These are phyloP conservation scores for Trichoderma koningiopsis DNA, from an alignment of 2,329 filamentous ascomycete species.

Conservation along the genomic window DNA sequence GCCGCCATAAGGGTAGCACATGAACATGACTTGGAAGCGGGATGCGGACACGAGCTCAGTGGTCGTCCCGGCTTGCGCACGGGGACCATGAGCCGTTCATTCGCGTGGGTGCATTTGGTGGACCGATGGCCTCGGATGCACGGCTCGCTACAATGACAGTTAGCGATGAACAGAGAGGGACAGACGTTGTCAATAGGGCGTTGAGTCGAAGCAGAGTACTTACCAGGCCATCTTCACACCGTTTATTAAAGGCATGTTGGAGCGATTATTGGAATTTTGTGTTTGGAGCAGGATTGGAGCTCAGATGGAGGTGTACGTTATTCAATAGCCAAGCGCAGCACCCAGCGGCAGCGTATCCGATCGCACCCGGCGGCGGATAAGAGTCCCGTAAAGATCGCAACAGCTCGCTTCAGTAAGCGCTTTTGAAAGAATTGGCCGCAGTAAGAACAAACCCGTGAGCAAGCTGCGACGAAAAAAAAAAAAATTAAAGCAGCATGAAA, in stretches of 20 bases:
- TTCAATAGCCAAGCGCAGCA: constrained; percentile 1
- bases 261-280: background rate
- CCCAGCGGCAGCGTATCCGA: background rate
- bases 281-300: background rate
- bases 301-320: background rate
- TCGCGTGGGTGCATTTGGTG: constrained; percentile 70
- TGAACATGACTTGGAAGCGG: constrained; percentile 60
- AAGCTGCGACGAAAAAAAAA: background rate
- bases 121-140: constrained; percentile 77
- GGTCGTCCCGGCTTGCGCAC: constrained; percentile 73
- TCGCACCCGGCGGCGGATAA: background rate
- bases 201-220: constrained; percentile 36
- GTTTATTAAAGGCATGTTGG: constrained; percentile 66
- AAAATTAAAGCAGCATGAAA: background rate
- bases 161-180: background rate
- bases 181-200: background rate
- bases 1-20: constrained; percentile 67
- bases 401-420: background rate
- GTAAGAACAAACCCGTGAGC: background rate
- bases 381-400: background rate
- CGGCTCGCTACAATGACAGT: constrained; percentile 56
- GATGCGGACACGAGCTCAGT: constrained; percentile 69
- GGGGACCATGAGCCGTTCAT: constrained; percentile 68
- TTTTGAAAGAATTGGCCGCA: background rate
- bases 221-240: constrained; percentile 76